Evolutionary conservation across 495 filamentous ascomycete genomes (phyloP).

Genomic region (Clohesyomyces aquaticus): DNA sequence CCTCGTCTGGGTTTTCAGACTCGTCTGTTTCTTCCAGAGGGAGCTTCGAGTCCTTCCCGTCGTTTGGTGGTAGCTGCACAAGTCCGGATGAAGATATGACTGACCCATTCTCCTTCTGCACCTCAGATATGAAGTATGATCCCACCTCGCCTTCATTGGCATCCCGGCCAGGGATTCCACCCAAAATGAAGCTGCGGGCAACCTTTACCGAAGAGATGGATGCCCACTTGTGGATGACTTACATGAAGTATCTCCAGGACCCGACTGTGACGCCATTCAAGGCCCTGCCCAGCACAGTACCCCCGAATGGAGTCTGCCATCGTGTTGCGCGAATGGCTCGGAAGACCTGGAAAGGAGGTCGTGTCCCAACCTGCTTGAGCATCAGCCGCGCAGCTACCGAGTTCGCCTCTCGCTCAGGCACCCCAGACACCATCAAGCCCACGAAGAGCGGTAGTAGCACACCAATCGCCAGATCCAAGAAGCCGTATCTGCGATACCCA

Average conservation of each 20-base stretch:
- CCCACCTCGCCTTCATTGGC: conserved; percentile 38
- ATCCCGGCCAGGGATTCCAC: conserved; percentile 27
- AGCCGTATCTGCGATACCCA: conserved; percentile 65
- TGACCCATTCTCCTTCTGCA: conserved; percentile 59
- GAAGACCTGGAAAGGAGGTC: conserved; percentile 75
- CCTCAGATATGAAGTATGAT: conserved; percentile 47
- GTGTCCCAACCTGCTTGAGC: conserved; percentile 9
- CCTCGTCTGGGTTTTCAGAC: conserved; percentile 65
- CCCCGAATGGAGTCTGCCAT: conserved; percentile 85
- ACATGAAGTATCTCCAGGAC: conserved; percentile 83
- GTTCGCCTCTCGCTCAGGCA: conserved; percentile 39
- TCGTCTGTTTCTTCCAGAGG: conserved; percentile 71
- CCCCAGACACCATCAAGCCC: conserved; percentile 50
- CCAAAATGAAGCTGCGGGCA: conserved; percentile 40
- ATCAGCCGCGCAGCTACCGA: conserved; percentile 13
- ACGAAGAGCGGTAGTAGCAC: conserved; percentile 67
- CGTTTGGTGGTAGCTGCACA: conserved; percentile 68
- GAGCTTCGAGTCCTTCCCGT: conserved; percentile 66
- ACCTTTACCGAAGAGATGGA: conserved; percentile 89
- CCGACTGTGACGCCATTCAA: conserved; percentile 93
- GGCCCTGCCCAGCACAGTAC: conserved; percentile 80
- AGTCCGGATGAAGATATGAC: conserved; percentile 66
- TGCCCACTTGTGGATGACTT: conserved; percentile 90
- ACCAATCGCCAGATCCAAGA: conserved; percentile 54
- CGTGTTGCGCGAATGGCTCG: conserved; percentile 86